These are phyloP conservation scores for Chara braunii DNA, from an alignment of 139 green algal genomes.

Conservation along the genomic window DNA sequence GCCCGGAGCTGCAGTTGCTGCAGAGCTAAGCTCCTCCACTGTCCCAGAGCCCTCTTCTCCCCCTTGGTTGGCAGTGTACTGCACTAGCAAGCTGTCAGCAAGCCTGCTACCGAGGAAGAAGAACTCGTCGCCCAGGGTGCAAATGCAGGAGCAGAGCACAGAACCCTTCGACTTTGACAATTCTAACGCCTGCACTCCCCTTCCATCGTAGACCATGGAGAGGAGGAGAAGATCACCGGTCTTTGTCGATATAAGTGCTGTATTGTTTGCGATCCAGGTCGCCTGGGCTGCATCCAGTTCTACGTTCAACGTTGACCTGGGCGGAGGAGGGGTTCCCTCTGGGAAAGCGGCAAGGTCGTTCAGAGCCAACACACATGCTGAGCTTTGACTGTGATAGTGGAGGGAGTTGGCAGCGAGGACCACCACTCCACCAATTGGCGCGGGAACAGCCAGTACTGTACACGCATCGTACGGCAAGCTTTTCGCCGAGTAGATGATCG, in stretches of 20 bases:
- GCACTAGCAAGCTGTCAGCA: constrained; percentile 76
- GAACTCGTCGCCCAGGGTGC: constrained; percentile 37
- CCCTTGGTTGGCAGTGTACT: constrained; percentile 37
- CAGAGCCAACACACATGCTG: constrained; percentile 44
- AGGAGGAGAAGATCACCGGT: constrained; percentile 56
- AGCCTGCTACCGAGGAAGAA: constrained; percentile 73
- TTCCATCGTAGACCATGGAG: constrained; percentile 42
- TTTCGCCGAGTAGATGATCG: constrained; percentile 64
- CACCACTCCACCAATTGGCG: constrained; percentile 59
- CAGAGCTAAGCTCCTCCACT: no score
- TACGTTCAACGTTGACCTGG: constrained; percentile 11
- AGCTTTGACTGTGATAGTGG: constrained; percentile 68
- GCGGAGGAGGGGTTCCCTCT: constrained; percentile 1
- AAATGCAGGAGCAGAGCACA: constrained; percentile 44
- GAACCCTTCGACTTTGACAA: neutral
- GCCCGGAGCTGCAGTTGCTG: no score
- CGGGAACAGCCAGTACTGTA: constrained; percentile 57
- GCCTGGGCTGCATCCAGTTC: constrained; percentile 41
- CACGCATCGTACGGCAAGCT: constrained; percentile 65
- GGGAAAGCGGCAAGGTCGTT: constrained; percentile 33
- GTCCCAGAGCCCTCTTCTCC: no score
- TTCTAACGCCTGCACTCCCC: constrained; percentile 21
- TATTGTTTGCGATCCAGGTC: constrained; percentile 29
- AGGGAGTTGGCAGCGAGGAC: constrained; percentile 69
- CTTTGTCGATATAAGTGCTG: constrained; percentile 52